phyloP scores from a whole-genome alignment of 2,329 filamentous ascomycete genomes.

The Aschersonia sp. region DNA sequence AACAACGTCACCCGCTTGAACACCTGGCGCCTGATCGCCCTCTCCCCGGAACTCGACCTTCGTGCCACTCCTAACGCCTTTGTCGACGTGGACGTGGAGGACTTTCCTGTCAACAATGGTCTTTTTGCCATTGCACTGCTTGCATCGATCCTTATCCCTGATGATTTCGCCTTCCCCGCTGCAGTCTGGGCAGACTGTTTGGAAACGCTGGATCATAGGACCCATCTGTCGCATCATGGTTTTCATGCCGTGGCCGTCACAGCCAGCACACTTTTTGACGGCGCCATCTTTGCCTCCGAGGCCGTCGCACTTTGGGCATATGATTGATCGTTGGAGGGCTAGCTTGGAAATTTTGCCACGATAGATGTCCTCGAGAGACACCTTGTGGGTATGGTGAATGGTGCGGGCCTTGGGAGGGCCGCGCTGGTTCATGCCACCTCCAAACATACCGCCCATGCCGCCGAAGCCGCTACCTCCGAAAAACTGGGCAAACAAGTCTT shows the following conservation, averaged over 20 bases:
- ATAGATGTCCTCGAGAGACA: slow-evolving; percentile 95
- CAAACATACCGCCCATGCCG: slow-evolving; percentile 60
- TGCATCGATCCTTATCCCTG: slow-evolving; percentile 95
- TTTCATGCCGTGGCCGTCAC: slow-evolving; percentile 95
- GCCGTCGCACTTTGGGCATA: slow-evolving; percentile 89
- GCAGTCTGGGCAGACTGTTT: slow-evolving; percentile 97
- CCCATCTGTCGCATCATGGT: slow-evolving; percentile 99
- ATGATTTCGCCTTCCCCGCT: slow-evolving; percentile 95
- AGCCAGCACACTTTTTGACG: slow-evolving; percentile 84
- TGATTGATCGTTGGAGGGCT: slow-evolving; percentile 90
- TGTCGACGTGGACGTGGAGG: slow-evolving; percentile 93
- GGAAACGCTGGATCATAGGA: slow-evolving; percentile 99
- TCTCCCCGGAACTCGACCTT: slow-evolving; percentile 96
- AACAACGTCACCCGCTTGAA: slow-evolving; percentile 87
- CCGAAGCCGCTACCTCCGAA: slow-evolving; percentile 62
- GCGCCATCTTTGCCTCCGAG: slow-evolving; percentile 93
- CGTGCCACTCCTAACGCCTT: slow-evolving; percentile 82
- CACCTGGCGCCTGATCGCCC: slow-evolving; percentile 87
- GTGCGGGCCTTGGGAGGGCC: slow-evolving; percentile 83
- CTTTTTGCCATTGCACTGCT: slow-evolving; percentile 94
- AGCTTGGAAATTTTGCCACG: slow-evolving; percentile 95
- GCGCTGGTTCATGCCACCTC: slow-evolving; percentile 51
- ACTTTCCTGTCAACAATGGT: slow-evolving; percentile 95
- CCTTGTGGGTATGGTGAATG: slow-evolving; percentile 97
- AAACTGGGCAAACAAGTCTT: slow-evolving; percentile 95